Conservation (phyloP, 768 basidiomycete species). For the Suillus occidentalis region DNA sequence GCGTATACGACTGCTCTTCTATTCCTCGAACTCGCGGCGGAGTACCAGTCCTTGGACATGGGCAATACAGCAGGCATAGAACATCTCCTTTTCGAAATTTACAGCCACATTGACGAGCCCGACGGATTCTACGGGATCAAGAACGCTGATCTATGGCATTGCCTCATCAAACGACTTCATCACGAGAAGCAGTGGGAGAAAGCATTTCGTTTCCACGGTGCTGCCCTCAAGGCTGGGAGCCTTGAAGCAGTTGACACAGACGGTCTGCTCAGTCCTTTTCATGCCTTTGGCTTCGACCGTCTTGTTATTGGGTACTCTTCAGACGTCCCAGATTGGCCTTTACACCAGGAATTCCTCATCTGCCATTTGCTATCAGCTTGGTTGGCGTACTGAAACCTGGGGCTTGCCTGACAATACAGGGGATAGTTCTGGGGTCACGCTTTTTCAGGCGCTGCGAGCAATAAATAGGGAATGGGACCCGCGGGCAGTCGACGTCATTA, state of each 20-base stretch:
- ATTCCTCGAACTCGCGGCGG: slow-evolving; percentile 79
- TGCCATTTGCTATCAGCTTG: slow-evolving; percentile 72
- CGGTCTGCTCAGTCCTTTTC: slow-evolving; percentile 77
- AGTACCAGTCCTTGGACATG: slow-evolving; percentile 38
- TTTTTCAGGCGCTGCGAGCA: slow-evolving; percentile 81
- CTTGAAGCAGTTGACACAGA: slow-evolving; percentile 45
- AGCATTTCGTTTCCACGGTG: slow-evolving; percentile 88
- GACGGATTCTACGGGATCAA: slow-evolving; percentile 97
- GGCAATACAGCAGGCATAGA: slow-evolving; percentile 45
- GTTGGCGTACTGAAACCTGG: slow-evolving; percentile 96
- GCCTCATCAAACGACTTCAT: slow-evolving; percentile 82
- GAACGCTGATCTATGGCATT: slow-evolving; percentile 70
- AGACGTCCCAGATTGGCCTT: slow-evolving; percentile 38
- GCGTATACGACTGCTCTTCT: slow-evolving; percentile 89
- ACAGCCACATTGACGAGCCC: slow-evolving; percentile 93
- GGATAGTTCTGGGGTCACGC: slow-evolving; percentile 49
- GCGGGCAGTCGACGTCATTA: slow-evolving; percentile 43
- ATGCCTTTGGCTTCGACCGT: slow-evolving; percentile 86
- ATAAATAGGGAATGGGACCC: slow-evolving; percentile 77
- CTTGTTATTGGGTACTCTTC: slow-evolving; percentile 76
- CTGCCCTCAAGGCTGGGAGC: slow-evolving; percentile 66
- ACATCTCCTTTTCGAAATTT: slow-evolving; percentile 85
- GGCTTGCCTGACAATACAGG: slow-evolving; percentile 73
- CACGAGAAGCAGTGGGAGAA: slow-evolving; percentile 94
- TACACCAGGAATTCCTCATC: slow-evolving; percentile 33